Evolutionary conservation across 108 stramenopile species (phyloP), one percentile per base, ranked within the genome.

Genomic region (Discostella pseudostelligera): DNA sequence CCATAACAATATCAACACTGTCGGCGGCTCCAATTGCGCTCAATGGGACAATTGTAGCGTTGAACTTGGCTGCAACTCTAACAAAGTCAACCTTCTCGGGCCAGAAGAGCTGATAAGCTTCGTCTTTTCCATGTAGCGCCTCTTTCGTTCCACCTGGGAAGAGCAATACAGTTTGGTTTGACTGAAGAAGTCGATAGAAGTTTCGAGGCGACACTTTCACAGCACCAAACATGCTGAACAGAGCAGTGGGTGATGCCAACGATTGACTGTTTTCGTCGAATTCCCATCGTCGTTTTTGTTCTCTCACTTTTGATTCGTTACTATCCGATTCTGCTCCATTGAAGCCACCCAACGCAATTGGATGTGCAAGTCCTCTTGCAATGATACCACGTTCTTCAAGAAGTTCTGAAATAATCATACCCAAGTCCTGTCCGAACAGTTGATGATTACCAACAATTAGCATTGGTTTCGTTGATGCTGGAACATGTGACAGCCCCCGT

Each of bases 81-180:
- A 97, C 93, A 76, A 97, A 97, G 56, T 97, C 97, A 20, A 75
- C 69, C 73, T 89, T 89, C 47, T 89, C 88, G 0, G 95, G 95
- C 97, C 97, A 97, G 61, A 93, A 94, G 20, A 97, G 66, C 58
- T 92, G 56, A 67, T 97, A 95, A 21, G 80, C 87, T 69, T 96
- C 90, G 47, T 80, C 78, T 62, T 85, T 80, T 8, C 87, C 81
- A 39, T 95, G 89, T n/a, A 85, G 79, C 0, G 86, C 94, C 70
- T 97, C 95, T 21, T 79, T 50, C 0, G 87, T 94, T 29, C 97
- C 97, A 36, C 97, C 97, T 11, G 97, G 97, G 66, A 93, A 97
- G 11, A 97, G 84, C 37, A 97, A 61, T 4, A 75, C 86, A 39
- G 84, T 80, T 70, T 96, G 92, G 14, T 83, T 83, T 0, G 87